Base-by-base conservation (phyloP, 2,329 filamentous ascomycete genomes). In the Colletotrichum sidae region DNA sequence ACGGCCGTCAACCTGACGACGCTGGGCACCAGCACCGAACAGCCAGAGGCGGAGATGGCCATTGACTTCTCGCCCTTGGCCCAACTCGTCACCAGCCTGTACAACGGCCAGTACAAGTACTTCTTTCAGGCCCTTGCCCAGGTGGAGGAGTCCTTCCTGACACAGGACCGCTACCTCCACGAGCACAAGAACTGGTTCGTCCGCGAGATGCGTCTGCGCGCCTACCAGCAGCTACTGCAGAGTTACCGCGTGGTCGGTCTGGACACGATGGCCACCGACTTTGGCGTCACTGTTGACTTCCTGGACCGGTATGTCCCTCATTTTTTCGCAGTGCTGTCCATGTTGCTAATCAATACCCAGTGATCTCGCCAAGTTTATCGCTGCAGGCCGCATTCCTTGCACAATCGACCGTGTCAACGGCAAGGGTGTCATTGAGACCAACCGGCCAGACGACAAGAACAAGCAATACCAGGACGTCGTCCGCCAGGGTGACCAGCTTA, bases 381-480 rank as follows among this genome's bases (percentile, higher is more conserved):
- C 96, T 13, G 94, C 90, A 69, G 93, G 95, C 76, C 91, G 95
- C 72, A 95, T 99, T 74, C 90, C 94, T 56, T 98, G 96, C 85
- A 98, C 94, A 33, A 98, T 99, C 72, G 96, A 99, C 81, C 92
- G 96, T 59, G 96, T 99, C 69, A 93, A 94, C 65, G 96, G 95
- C 70, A 96, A 96, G 78, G 95, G 95, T 56, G 92, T 98, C 72
- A 98, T 99, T 73, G 96, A 98, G 86, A 99, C 96, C 49, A 97
- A 97, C 83, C 88, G 96, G 59, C 94, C 95, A 8, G 96, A 98
- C 77, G 94, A 97, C 83, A 99, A 99, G 90, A 98, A 98, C 86
- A 97, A 97, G 87, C 96, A 99, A 83, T 99, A 99, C 81, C 92
- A 94, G 73, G 96, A 99, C 73, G 94, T 98, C 42, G 94, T 99